Conservation (phyloP, 1,284 basidiomycete species). For the Serendipita sp. region DNA sequence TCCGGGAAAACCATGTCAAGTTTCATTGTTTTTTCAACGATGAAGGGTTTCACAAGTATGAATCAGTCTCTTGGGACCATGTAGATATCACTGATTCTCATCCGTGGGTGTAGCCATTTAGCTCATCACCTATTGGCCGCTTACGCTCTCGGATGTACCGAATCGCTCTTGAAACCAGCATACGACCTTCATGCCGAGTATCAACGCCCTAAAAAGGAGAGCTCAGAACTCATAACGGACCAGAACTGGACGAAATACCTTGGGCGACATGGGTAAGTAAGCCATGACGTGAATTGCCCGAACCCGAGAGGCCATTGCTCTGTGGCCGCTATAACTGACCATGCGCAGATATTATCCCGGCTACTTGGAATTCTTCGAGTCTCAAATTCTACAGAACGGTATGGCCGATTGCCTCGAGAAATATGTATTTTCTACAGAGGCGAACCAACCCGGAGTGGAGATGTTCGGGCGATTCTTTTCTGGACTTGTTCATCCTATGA, state of each 20-base stretch:
- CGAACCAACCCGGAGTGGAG: slow-evolving; percentile 34
- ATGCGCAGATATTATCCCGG: slow-evolving; percentile 37
- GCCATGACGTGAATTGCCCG: slow-evolving; percentile 11
- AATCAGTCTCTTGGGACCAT: background rate
- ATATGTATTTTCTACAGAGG: slow-evolving; percentile 40
- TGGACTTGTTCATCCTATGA: slow-evolving; percentile 48
- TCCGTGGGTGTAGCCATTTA: slow-evolving; percentile 27
- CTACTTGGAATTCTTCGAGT: slow-evolving; percentile 43
- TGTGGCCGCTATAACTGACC: background rate
- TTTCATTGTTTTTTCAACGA: slow-evolving; percentile 52
- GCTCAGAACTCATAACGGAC: slow-evolving; percentile 27
- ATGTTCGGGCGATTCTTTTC: slow-evolving; percentile 49
- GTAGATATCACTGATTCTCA: background rate
- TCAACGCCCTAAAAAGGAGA: slow-evolving; percentile 20
- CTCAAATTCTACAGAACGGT: slow-evolving; percentile 30
- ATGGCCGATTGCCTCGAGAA: slow-evolving; percentile 33
- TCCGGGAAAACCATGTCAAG: slow-evolving; percentile 42
- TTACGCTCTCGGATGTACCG: slow-evolving; percentile 34
- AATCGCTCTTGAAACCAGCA: slow-evolving; percentile 27
- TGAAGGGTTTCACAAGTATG: slow-evolving; percentile 42
- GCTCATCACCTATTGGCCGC: slow-evolving; percentile 37
- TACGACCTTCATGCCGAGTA: slow-evolving; percentile 29
- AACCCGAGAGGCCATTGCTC: background rate
- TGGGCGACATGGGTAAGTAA: slow-evolving; percentile 30
- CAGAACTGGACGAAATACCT: slow-evolving; percentile 36